Evolutionary conservation across 2,329 filamentous ascomycete genomes (phyloP).

Genomic region (Cladophialophora carrionii): DNA sequence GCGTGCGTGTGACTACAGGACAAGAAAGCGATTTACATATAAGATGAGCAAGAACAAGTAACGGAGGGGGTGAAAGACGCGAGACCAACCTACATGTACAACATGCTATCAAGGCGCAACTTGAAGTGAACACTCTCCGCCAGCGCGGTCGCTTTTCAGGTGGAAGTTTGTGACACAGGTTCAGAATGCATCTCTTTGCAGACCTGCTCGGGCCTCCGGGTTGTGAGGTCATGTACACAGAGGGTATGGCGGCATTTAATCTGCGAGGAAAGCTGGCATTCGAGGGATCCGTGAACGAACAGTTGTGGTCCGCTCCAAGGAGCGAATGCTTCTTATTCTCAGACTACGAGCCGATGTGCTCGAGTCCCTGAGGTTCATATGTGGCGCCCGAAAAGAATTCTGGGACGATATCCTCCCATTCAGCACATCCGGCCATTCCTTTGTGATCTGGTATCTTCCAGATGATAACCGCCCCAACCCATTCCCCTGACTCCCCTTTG

Average conservation of each 20-base stretch:
- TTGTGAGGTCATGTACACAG: neutral
- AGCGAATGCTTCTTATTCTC: neutral
- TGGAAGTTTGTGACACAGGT: neutral
- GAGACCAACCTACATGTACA: neutral
- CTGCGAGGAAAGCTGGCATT: neutral
- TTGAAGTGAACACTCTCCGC: neutral
- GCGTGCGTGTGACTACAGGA: conserved; percentile 50
- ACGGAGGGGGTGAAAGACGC: conserved; percentile 21
- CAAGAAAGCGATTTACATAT: conserved; percentile 68
- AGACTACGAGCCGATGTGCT: neutral
- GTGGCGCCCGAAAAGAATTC: neutral
- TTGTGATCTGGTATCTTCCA: neutral
- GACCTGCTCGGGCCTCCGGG: neutral
- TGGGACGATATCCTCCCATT: neutral
- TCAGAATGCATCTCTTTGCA: neutral
- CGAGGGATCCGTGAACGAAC: neutral
- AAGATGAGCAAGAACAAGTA: conserved; percentile 73
- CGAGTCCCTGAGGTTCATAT: neutral
- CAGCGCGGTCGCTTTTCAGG: neutral
- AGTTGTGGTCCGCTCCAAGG: neutral
- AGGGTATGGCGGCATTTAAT: neutral
- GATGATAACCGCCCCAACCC: neutral
- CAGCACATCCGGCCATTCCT: neutral
- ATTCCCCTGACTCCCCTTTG: neutral
- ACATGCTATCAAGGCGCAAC: neutral